Evolutionary conservation across 2,329 filamentous ascomycete genomes (phyloP), one percentile per base, ranked within the genome.

Genomic region (Fusarium temperatum): DNA sequence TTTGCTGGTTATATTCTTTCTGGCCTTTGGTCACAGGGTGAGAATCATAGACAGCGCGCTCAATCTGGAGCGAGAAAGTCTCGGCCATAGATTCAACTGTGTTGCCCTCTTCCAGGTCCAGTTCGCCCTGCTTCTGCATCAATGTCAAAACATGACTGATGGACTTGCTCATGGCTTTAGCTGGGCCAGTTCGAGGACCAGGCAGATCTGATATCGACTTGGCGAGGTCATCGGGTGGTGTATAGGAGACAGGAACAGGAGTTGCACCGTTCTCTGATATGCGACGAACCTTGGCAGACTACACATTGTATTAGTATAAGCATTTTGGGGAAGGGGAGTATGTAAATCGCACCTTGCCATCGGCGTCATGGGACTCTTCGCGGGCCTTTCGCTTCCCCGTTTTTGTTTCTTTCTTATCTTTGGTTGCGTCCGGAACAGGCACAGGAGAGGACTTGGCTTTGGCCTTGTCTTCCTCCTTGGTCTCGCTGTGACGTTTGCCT

Each of bases 31-130:
- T 81, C 39, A 83, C 84, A 1, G 86, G 84, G 63, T 91, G 88
- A 1, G 86, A 87, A 70, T 89, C 88, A 65, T 87, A 85, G 20
- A 91, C 88, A 8, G 89, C 89, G 77, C 94, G 90, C 84, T 98
- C 95, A 70, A 98, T 92, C 73, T 94, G 89, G 32, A 98, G 84
- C 20, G 93, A 93, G 51, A 95, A 88, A 28, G 88, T 88, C 78
- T 93, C 91, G 17, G 92, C 91, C 66, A 93, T 85, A 15, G 87
- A 87, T 55, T 92, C 90, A 20, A 89, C 85, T 1, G 89, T 90
- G 63, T 90, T 87, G 53, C 89, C 92, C 57, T 91, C 87, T 3
- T 91, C 88, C 24, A 95, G 83, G 32, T 85, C 84, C 75, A 92
- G 91, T 15, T 89, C 85, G 22, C 89, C 89, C 63, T 89, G 86